phyloP scores from a whole-genome alignment of 371 early-diverging fungal genomes.

The Basidiobolus meristosporus region DNA sequence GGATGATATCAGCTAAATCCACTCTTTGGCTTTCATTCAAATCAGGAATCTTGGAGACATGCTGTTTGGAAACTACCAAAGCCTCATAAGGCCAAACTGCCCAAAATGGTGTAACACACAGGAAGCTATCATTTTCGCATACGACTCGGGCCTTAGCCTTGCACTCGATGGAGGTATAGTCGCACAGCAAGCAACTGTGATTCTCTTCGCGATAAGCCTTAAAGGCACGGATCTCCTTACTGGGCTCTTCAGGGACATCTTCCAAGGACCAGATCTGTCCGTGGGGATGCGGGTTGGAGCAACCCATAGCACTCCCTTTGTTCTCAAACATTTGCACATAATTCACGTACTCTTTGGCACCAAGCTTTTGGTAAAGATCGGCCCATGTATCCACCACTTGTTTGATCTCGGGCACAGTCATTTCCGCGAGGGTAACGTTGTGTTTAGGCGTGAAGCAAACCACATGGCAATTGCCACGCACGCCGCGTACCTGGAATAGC shows the following conservation, averaged over 20 bases:
- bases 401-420: conserved; percentile 33
- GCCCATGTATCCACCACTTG: conserved; percentile 64
- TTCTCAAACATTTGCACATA: conserved; percentile 91
- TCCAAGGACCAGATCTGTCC: conserved; percentile 84
- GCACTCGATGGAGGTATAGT: conserved; percentile 47
- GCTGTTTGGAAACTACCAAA: conserved; percentile 53
- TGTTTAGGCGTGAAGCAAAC: conserved; percentile 81
- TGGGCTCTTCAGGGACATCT: conserved; percentile 56
- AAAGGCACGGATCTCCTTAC: conserved; percentile 40
- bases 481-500: conserved; percentile 3
- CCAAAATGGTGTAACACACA: conserved; percentile 85
- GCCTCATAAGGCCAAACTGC: conserved; percentile 92
- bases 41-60: conserved; percentile 30
- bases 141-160: conserved; percentile 43
- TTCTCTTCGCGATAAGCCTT: conserved; percentile 22
- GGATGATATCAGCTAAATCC: conserved; percentile 56
- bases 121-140: conserved; percentile 53
- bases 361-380: conserved; percentile 24
- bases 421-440: conserved; percentile 73
- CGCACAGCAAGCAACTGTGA: conserved; percentile 52
- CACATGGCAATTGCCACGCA: conserved; percentile 68
- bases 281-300: conserved; percentile 88
- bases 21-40: conserved; percentile 17
- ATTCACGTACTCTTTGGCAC: too few relatives aligned
- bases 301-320: conserved; percentile 91